A percentile compares a stretch with the other conserved stretches of the same genome.
Conservation (phyloP, 2,329 filamentous ascomycete genomes). For the Huntiella abstrusa region DNA sequence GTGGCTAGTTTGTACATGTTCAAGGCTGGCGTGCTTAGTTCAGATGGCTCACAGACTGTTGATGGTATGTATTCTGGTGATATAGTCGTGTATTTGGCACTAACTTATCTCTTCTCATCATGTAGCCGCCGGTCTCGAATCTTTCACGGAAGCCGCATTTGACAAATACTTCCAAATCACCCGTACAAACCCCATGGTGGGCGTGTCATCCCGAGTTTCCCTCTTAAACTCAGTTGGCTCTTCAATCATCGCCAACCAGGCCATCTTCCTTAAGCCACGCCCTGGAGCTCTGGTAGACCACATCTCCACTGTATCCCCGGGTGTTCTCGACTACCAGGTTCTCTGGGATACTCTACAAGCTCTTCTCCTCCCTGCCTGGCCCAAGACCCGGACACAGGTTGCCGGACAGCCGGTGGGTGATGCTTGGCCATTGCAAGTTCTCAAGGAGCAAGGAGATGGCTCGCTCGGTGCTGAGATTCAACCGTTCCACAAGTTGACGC, state of each 20-base stretch:
- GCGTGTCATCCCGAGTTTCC: conserved; percentile 23
- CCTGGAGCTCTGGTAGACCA: conserved; percentile 30
- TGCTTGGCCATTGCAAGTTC: conserved; percentile 26
- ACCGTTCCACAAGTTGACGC: conserved; percentile 44
- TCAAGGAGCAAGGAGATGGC: conserved; percentile 6
- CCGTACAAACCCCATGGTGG: conserved; percentile 25
- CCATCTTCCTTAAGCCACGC: conserved; percentile 23
- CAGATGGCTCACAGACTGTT: conserved; percentile 15
- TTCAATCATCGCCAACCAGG: conserved; percentile 21
- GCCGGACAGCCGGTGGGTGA: conserved; percentile 27
- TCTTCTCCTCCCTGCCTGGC: conserved; percentile 30
- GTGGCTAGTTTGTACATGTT: conserved; percentile 33
- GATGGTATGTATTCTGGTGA: conserved; percentile 17
- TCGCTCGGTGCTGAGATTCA: conserved; percentile 19
- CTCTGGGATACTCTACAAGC: conserved; percentile 26
- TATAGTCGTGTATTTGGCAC: not conserved
- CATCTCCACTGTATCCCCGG: conserved; percentile 17
- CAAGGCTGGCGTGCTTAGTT: conserved; percentile 21
- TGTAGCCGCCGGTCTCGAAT: conserved; percentile 19
- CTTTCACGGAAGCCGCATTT: conserved; percentile 19
- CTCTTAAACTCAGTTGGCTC: conserved; percentile 24
- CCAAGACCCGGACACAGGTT: conserved; percentile 30
- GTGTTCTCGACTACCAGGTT: conserved; percentile 20
- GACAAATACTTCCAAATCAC: conserved; percentile 25
- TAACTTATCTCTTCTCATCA: not conserved